These are phyloP conservation scores for Botrytis tulipae DNA, from an alignment of 2,329 filamentous ascomycete genomes.

Conservation along the genomic window DNA sequence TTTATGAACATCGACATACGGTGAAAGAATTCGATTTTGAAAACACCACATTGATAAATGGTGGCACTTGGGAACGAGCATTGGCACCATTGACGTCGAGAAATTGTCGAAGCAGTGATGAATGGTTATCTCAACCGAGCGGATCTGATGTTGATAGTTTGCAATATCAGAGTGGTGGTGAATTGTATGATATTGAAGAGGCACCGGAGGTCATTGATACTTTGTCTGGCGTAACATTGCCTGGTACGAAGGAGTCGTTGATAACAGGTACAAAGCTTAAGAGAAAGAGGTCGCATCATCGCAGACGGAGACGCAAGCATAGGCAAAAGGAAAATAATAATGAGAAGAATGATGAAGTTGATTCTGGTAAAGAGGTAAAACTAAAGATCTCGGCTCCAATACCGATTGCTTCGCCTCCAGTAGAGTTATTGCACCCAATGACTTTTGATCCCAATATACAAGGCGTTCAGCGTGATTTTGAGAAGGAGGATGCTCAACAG, in stretches of 20 bases:
- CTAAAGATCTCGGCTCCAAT: conserved; percentile 33
- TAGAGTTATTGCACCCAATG: conserved; percentile 52
- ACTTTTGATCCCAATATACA: conserved; percentile 54
- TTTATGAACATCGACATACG: conserved; percentile 63
- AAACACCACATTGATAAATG: conserved; percentile 64
- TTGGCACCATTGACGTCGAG: conserved; percentile 63
- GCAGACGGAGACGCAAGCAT: conserved; percentile 37
- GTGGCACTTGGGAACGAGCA: conserved; percentile 77
- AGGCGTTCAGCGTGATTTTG: conserved; percentile 57
- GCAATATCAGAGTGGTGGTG: conserved; percentile 29
- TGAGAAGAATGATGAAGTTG: conserved; percentile 32
- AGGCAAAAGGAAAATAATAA: conserved; percentile 36
- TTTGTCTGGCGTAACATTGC: conserved; percentile 22
- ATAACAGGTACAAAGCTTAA: conserved; percentile 45
- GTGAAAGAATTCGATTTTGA: conserved; percentile 80
- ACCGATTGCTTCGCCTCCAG: conserved; percentile 27
- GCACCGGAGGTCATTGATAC: conserved; percentile 30
- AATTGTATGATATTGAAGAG: conserved; percentile 32
- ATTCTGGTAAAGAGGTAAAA: not conserved
- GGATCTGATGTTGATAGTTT: conserved; percentile 32
- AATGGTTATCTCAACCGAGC: conserved; percentile 42
- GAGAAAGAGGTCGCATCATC: conserved; percentile 43
- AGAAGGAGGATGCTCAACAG: conserved; percentile 55
- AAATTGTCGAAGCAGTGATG: conserved; percentile 42
- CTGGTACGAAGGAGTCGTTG: conserved; percentile 21